These are phyloP conservation scores for Camellia japonica DNA, from an alignment of 148 eudicot genomes.

Conservation along the genomic window DNA sequence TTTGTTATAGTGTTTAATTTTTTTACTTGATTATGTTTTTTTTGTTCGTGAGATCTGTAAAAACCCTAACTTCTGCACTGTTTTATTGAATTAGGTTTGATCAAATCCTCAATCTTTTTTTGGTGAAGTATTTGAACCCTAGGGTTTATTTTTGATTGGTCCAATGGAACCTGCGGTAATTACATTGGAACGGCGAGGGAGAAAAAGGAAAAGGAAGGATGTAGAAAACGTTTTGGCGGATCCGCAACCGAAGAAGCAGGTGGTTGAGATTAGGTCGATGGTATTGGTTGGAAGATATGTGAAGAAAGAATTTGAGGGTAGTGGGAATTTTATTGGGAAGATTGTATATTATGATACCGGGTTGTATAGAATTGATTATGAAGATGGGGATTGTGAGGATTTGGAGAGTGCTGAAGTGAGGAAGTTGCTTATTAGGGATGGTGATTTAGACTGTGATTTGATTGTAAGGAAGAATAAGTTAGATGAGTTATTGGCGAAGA, in stretches of 20 bases:
- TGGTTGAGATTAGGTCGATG: slow-evolving; percentile 39
- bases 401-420: slow-evolving; percentile 62
- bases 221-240: slow-evolving; percentile 26
- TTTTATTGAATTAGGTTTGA: slow-evolving; percentile 7
- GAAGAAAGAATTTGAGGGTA: slow-evolving; percentile 68
- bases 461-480: slow-evolving; percentile 51
- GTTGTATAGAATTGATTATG: slow-evolving; percentile 80
- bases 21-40: not conserved
- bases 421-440: slow-evolving; percentile 46
- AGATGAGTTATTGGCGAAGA: slow-evolving; percentile 43
- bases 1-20: not conserved
- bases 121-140: slow-evolving; percentile 12
- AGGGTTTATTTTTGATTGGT: not conserved
- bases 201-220: slow-evolving; percentile 52
- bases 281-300: slow-evolving; percentile 68
- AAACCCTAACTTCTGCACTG: not conserved
- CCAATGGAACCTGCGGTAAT: slow-evolving; percentile 54
- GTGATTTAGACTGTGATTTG: slow-evolving; percentile 48
- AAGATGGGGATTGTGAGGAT: slow-evolving; percentile 96
- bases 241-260: slow-evolving; percentile 37
- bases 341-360: slow-evolving; percentile 60
- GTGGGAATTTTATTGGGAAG: slow-evolving; percentile 71
- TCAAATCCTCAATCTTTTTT: not conserved
- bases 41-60: not conserved
- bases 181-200: slow-evolving; percentile 51